Percentiles rank a stretch among this genome's conserved stretches.
Evolutionary conservation across 768 basidiomycete genomes (phyloP).

Genomic region (Boletus edulis): DNA sequence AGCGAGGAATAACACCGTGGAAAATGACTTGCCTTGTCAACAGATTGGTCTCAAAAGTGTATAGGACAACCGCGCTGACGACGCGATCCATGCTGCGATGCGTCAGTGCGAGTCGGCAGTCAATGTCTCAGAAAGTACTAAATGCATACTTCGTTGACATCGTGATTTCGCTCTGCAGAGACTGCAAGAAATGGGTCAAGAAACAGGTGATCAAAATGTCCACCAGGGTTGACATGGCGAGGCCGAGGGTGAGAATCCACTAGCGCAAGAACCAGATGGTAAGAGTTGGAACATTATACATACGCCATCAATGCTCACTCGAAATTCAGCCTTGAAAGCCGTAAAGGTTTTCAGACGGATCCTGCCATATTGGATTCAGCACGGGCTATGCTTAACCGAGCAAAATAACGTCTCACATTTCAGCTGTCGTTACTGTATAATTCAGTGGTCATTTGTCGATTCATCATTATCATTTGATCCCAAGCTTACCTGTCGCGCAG

Average conservation of each 20-base stretch:
- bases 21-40: slow-evolving; percentile 39
- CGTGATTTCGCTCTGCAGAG: slow-evolving; percentile 38
- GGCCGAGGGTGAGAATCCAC: slow-evolving; percentile 54
- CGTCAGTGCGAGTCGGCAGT: not conserved
- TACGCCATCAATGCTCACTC: slow-evolving; percentile 7
- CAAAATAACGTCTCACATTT: slow-evolving; percentile 24
- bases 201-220: slow-evolving; percentile 49
- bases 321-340: slow-evolving; percentile 23
- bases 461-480: not conserved
- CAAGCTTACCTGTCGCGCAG: slow-evolving; percentile 29
- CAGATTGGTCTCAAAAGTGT: slow-evolving; percentile 53
- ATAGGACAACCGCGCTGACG: slow-evolving; percentile 46
- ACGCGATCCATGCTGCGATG: slow-evolving; percentile 42
- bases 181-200: slow-evolving; percentile 42
- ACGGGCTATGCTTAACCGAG: too few species aligned
- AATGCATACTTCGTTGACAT: slow-evolving; percentile 36
- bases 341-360: slow-evolving; percentile 25
- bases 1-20: not conserved
- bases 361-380: slow-evolving; percentile 13
- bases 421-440: slow-evolving; percentile 27
- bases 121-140: not conserved
- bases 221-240: slow-evolving; percentile 46
- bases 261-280: slow-evolving; percentile 16
- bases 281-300: not conserved
- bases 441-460: slow-evolving; percentile 12